These are phyloP conservation scores for Citrullus mucosospermus DNA, from an alignment of 306 rosid species.

Conservation along the genomic window DNA sequence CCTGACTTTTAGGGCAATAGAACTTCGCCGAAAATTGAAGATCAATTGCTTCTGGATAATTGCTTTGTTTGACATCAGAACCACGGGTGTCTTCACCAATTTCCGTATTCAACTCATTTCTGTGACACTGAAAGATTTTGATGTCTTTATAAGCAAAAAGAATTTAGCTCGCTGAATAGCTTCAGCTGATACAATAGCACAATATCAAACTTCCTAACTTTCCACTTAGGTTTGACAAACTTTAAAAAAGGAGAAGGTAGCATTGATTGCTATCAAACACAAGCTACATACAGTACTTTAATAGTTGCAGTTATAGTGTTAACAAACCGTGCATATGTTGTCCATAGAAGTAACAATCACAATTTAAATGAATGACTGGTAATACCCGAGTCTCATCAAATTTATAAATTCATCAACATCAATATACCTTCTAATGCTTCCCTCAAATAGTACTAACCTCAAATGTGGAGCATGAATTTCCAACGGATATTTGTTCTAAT, in stretches of 20 bases:
- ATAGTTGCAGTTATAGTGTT: neutral
- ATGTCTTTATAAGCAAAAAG: neutral
- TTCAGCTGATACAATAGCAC: neutral
- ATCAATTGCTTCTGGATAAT: slow-evolving; percentile 21
- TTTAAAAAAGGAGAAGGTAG: neutral
- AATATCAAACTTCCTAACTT: neutral
- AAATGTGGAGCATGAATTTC: slow-evolving; percentile 20
- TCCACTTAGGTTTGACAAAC: neutral
- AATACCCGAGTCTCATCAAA: neutral
- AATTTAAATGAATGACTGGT: neutral
- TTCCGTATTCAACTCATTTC: slow-evolving; percentile 14
- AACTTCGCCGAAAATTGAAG: slow-evolving; percentile 26
- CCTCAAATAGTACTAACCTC: slow-evolving; percentile 28
- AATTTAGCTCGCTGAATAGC: neutral
- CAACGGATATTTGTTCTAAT: slow-evolving; percentile 13
- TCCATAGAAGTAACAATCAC: neutral
- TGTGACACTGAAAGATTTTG: slow-evolving; percentile 20
- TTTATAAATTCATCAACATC: neutral
- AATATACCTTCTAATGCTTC: slow-evolving; percentile 8
- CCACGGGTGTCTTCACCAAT: slow-evolving; percentile 16
- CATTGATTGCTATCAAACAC: neutral
- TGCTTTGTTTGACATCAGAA: slow-evolving; percentile 11
- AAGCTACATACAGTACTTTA: neutral
- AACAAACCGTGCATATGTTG: neutral
- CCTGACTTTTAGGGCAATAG: slow-evolving; percentile 62